Base-by-base conservation (phyloP, 1,139 yeast species). In the Scheffersomyces cryptocercus region DNA sequence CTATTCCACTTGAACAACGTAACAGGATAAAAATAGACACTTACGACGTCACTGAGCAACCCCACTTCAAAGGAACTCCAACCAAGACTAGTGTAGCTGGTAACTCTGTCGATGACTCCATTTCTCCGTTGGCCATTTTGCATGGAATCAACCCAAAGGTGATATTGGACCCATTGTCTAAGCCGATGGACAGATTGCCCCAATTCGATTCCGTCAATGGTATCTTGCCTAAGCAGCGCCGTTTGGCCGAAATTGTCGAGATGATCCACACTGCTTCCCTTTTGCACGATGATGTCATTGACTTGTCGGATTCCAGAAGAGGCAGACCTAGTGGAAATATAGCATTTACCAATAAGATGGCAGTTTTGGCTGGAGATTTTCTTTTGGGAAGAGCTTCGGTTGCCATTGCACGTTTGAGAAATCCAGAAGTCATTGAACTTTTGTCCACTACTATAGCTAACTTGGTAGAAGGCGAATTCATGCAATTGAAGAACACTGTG, bases 181-280 rank as follows among this genome's bases (percentile, higher is more conserved):
- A 83, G 55, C 95, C 95, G 12, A 87, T 88, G 78, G 87, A 82
- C 53, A 74, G 81, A 37, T 72, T 87, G 48, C 88, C 91, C 0
- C 69, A 72, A 58, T 81, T 77, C 53, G 89, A 84, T 57, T 59
- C 72, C 5, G 66, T 69, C 28, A 80, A 77, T 54, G 93, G 93
- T 0, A 89, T 93, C 41, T 72, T 91, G 47, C 98, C 99, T 38
- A 90, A 93, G 54, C 99, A 93, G 67, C 77, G 98, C 52, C 78
- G 99, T 45, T 74, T 93, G 47, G 99, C 99, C 0, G 99, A 93
- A 67, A 91, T 93, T 56, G 97, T 93, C 10, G 99, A 93, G 66
- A 89, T 93, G 96, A 93, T 93, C 51, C 99, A 93, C 64, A 93
- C 99, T 1, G 98, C 99, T 2, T 86, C 96, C n/a, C 70, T 93